Evolutionary conservation across 176 grass and related monocot genomes (phyloP).

Genomic region (Oryza officinalis): DNA sequence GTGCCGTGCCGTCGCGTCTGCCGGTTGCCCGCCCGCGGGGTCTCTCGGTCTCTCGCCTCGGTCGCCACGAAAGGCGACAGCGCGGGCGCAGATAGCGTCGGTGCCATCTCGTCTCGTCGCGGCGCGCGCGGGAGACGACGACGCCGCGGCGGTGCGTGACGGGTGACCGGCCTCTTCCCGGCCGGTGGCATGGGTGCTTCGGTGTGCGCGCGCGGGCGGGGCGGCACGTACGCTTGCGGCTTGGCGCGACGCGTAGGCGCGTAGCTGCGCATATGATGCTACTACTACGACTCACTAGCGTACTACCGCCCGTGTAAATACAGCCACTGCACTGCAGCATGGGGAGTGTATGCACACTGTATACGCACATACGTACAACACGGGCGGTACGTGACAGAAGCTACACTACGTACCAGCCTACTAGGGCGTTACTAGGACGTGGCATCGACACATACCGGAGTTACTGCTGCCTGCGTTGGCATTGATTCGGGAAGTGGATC

Average conservation of each 20-base stretch:
- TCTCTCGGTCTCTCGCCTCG: not conserved
- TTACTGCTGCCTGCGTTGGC: not conserved
- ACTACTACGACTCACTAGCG: no score
- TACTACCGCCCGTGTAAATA: not conserved
- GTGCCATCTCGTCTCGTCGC: not conserved
- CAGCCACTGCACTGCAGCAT: not conserved
- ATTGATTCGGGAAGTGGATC: not conserved
- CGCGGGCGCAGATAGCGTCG: not conserved
- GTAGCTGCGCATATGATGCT: not conserved
- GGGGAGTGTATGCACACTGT: not conserved
- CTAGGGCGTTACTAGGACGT: not conserved
- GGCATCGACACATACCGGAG: not conserved
- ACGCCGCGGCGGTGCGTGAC: not conserved
- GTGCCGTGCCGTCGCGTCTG: conserved; percentile 6
- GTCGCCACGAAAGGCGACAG: conserved; percentile 29
- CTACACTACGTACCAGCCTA: not conserved
- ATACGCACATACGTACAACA: not conserved
- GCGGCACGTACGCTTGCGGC: not conserved
- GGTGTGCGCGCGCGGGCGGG: not conserved
- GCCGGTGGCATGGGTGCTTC: not conserved
- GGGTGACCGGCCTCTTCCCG: not conserved
- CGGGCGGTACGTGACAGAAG: not conserved
- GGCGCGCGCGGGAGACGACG: not conserved
- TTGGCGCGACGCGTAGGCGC: not conserved
- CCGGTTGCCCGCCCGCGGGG: not conserved